Percentiles rank a stretch among this genome's conserved stretches.
Conservation (phyloP, 805 yeast species). For the Lipomyces kockii region DNA sequence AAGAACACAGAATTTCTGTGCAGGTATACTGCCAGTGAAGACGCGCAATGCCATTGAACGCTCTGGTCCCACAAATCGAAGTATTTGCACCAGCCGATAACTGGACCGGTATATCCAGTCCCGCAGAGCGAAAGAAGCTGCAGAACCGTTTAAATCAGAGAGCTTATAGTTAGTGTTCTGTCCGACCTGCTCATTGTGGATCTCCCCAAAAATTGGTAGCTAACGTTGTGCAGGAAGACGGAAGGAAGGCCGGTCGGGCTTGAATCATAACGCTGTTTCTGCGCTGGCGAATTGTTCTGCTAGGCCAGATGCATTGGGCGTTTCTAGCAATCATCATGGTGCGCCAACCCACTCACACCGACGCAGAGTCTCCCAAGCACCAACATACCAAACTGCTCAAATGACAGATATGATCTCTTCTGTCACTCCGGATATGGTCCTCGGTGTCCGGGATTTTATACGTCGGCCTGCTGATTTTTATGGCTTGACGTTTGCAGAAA, state of each 20-base stretch:
- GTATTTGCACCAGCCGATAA: background rate
- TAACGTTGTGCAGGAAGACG: constrained; percentile 2
- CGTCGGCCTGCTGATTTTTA: background rate
- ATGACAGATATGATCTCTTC: constrained; percentile 5
- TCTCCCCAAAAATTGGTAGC: background rate
- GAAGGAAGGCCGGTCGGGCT: background rate
- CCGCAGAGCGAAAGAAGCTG: constrained; percentile 7
- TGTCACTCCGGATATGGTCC: constrained; percentile 3
- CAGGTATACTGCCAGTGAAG: constrained; percentile 2
- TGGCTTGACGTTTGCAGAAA: background rate
- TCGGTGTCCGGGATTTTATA: background rate
- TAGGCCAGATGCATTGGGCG: constrained; percentile 2
- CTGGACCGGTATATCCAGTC: constrained; percentile 4
- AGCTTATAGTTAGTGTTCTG: constrained; percentile 4
- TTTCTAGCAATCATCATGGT: constrained; percentile 1
- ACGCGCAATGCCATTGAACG: constrained; percentile 6
- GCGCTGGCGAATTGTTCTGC: constrained; percentile 2
- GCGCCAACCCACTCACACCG: constrained; percentile 2
- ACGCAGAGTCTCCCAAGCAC: constrained; percentile 4
- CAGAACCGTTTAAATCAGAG: constrained; percentile 5
- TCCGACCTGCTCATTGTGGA: constrained; percentile 1
- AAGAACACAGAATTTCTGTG: background rate
- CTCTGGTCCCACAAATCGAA: constrained; percentile 7
- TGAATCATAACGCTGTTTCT: constrained; percentile 3
- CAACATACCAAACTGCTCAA: constrained; percentile 1